These are phyloP conservation scores for Sporothrix schenckii DNA, from an alignment of 2,329 filamentous ascomycete genomes.

Conservation along the genomic window DNA sequence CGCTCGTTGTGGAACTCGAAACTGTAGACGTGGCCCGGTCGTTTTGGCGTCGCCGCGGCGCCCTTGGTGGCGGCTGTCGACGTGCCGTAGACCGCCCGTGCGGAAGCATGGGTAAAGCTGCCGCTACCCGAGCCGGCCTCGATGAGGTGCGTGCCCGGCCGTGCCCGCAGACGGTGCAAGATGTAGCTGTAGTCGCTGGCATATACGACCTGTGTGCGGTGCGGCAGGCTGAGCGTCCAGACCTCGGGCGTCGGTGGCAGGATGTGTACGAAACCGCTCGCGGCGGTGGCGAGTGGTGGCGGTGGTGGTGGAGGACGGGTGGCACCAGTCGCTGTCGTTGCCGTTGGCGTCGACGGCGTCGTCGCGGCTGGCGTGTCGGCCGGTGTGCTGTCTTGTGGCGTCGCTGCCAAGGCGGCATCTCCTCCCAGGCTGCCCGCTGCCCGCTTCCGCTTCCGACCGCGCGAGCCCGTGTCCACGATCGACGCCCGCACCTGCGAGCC, in stretches of 20 bases:
- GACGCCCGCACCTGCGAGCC: conserved; percentile 90
- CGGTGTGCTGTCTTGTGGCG: conserved; percentile 18
- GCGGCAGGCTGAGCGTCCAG: conserved; percentile 78
- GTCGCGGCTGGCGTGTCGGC: conserved; percentile 29
- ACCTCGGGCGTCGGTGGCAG: conserved; percentile 78
- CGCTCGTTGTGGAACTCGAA: conserved; percentile 80
- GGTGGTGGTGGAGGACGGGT: conserved; percentile 42
- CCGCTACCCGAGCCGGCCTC: conserved; percentile 82
- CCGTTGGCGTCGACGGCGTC: not conserved
- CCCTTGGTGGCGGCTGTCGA: conserved; percentile 40
- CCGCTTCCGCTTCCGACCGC: conserved; percentile 68
- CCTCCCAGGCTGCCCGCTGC: conserved; percentile 44
- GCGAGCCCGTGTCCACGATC: conserved; percentile 86
- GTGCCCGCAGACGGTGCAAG: conserved; percentile 71
- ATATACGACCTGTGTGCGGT: conserved; percentile 84
- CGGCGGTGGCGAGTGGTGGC: conserved; percentile 43
- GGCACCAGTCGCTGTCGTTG: conserved; percentile 27
- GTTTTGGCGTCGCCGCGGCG: not conserved
- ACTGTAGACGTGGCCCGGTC: conserved; percentile 71
- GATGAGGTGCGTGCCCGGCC: conserved; percentile 73
- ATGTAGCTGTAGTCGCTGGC: conserved; percentile 87
- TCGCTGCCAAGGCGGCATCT: conserved; percentile 8
- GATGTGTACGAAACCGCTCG: conserved; percentile 74
- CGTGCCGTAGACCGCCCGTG: conserved; percentile 72
- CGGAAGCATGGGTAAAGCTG: conserved; percentile 80